phyloP scores from a whole-genome alignment of 2,329 filamentous ascomycete species.

The Cadophora sp. region DNA sequence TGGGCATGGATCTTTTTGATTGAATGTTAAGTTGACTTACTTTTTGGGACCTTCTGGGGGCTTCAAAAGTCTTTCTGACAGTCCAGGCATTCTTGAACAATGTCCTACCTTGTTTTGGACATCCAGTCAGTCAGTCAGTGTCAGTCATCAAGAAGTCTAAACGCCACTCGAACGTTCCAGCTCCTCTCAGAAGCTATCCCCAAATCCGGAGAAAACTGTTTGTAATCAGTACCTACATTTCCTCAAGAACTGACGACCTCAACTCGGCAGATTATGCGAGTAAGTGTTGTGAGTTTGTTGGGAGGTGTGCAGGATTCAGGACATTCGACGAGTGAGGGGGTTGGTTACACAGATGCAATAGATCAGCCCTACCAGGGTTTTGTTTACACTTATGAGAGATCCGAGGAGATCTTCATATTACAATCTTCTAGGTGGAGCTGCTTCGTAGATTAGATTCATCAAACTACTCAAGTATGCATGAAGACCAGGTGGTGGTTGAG shows the following conservation, averaged over 20 bases:
- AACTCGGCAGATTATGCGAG: not conserved
- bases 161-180: not conserved
- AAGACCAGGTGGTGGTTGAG: not conserved
- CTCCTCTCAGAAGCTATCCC: not conserved
- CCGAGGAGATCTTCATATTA: not conserved
- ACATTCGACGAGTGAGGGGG: not conserved
- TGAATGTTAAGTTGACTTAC: no score
- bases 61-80: no score
- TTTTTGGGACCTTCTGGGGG: no score
- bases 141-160: not conserved
- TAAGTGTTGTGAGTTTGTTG: not conserved
- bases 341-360: not conserved
- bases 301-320: not conserved
- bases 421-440: not conserved
- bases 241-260: not conserved
- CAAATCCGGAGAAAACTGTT: not conserved
- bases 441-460: not conserved
- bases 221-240: conserved; percentile 5
- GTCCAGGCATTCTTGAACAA: no score
- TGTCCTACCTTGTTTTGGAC: no score
- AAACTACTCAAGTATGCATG: not conserved
- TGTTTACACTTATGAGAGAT: not conserved
- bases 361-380: not conserved
- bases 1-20: no score
- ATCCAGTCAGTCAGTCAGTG: no score